phyloP scores from a whole-genome alignment of 148 eudicot species.

The Camellia sinensis region DNA sequence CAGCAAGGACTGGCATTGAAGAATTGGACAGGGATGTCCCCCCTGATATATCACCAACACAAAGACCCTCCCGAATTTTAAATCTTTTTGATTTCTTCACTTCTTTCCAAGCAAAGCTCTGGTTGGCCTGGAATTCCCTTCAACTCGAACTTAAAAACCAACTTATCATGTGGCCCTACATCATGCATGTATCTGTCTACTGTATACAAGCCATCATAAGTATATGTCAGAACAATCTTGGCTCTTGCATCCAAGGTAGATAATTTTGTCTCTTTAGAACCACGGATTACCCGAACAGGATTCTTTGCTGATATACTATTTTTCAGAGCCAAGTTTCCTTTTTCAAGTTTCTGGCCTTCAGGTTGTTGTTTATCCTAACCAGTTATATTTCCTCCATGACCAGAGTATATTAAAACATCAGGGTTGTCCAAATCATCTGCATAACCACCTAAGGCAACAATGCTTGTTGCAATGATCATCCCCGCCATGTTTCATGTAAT shows the following conservation, averaged over 20 bases:
- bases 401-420: slow-evolving; percentile 63
- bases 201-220: slow-evolving; percentile 76
- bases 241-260: slow-evolving; percentile 38
- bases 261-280: slow-evolving; percentile 56
- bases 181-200: slow-evolving; percentile 33
- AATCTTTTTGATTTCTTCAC: slow-evolving; percentile 48
- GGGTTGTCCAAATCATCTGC: slow-evolving; percentile 59
- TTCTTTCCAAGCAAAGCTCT: slow-evolving; percentile 70
- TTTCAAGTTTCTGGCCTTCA: slow-evolving; percentile 82
- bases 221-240: slow-evolving; percentile 48
- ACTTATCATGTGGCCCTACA: slow-evolving; percentile 50
- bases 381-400: slow-evolving; percentile 62
- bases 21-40: too few species aligned
- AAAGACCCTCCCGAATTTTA: slow-evolving; percentile 45
- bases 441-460: slow-evolving; percentile 79
- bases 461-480: slow-evolving; percentile 52
- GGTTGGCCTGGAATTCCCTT: slow-evolving; percentile 66
- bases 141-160: slow-evolving; percentile 69
- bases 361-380: slow-evolving; percentile 44
- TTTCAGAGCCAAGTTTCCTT: slow-evolving; percentile 71
- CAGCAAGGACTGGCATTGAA: too few species aligned
- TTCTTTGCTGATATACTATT: slow-evolving; percentile 54
- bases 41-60: slow-evolving; percentile 55
- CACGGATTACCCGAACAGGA: slow-evolving; percentile 79
- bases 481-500: slow-evolving; percentile 9